Percentiles rank a stretch among this genome's conserved stretches.
phyloP scores from a whole-genome alignment of 176 grass and related monocot species.

The Secale cereale region DNA sequence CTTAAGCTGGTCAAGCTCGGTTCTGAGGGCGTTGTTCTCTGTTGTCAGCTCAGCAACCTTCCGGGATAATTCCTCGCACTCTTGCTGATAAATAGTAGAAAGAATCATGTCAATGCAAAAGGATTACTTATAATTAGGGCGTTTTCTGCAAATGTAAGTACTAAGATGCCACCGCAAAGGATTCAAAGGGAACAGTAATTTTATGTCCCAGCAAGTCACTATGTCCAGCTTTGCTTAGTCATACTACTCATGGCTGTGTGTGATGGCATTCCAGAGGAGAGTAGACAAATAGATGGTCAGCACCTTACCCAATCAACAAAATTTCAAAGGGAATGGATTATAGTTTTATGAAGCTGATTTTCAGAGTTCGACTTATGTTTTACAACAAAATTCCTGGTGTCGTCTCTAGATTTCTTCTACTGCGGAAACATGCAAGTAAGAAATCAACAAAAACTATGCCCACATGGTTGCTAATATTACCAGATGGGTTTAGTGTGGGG shows the following conservation, averaged over 20 bases:
- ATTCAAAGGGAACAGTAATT: not conserved
- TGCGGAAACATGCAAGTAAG: not conserved
- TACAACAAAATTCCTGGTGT: not conserved
- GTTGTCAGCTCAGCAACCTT: slow-evolving; percentile 63
- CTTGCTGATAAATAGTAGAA: slow-evolving; percentile 48
- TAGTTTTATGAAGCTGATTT: not conserved
- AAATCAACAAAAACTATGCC: not conserved
- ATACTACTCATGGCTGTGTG: not conserved
- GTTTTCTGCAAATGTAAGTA: not conserved
- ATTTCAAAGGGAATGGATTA: too few relatives aligned
- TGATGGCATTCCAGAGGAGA: not conserved
- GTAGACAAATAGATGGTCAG: not conserved
- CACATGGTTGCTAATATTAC: not conserved
- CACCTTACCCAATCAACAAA: not conserved
- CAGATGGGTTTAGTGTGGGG: too few relatives aligned
- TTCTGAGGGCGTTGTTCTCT: slow-evolving; percentile 53
- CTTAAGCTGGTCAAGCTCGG: slow-evolving; percentile 66
- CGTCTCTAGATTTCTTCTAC: not conserved
- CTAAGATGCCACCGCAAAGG: not conserved
- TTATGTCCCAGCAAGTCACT: not conserved
- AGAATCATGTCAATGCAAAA: not conserved
- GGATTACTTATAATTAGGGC: not conserved
- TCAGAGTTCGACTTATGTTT: not conserved
- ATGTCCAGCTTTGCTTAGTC: not conserved
- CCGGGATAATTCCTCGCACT: slow-evolving; percentile 59